Conservation (phyloP, 169 alveolate species). For the Plasmodium blacklocki region DNA sequence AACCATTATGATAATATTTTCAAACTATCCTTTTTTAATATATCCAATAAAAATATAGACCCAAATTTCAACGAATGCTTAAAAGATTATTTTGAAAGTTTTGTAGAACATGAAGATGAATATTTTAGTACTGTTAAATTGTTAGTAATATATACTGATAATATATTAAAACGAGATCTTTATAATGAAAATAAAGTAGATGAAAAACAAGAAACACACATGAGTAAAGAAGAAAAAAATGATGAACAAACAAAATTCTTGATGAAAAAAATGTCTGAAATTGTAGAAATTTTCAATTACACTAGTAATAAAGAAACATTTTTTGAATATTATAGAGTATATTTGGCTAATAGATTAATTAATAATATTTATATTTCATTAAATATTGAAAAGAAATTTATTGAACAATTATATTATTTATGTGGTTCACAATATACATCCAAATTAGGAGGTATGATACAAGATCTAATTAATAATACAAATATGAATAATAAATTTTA, state of each 20-base stretch:
- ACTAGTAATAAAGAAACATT: slow-evolving; percentile 65
- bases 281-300: slow-evolving; percentile 60
- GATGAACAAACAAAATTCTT: not conserved
- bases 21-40: slow-evolving; percentile 43
- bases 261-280: slow-evolving; percentile 62
- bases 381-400: slow-evolving; percentile 80
- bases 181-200: not conserved
- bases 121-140: slow-evolving; percentile 61
- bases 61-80: slow-evolving; percentile 57
- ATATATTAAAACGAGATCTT: slow-evolving; percentile 25
- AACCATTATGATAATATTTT: slow-evolving; percentile 49
- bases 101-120: slow-evolving; percentile 72
- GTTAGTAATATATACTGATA: slow-evolving; percentile 59
- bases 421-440: slow-evolving; percentile 89
- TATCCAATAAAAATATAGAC: slow-evolving; percentile 48
- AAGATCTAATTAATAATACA: slow-evolving; percentile 79
- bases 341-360: slow-evolving; percentile 70
- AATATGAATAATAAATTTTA: slow-evolving; percentile 77
- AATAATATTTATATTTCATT: slow-evolving; percentile 60
- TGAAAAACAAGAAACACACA: not conserved
- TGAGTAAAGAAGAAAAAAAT: not conserved
- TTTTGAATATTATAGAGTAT: slow-evolving; percentile 64
- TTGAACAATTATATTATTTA: slow-evolving; percentile 82
- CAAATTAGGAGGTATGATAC: slow-evolving; percentile 89
- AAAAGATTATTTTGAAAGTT: slow-evolving; percentile 70